A percentile compares a stretch with the other conserved stretches of the same genome.
Conservation (phyloP, 768 basidiomycete genomes). For the Collybiopsis luxurians region DNA sequence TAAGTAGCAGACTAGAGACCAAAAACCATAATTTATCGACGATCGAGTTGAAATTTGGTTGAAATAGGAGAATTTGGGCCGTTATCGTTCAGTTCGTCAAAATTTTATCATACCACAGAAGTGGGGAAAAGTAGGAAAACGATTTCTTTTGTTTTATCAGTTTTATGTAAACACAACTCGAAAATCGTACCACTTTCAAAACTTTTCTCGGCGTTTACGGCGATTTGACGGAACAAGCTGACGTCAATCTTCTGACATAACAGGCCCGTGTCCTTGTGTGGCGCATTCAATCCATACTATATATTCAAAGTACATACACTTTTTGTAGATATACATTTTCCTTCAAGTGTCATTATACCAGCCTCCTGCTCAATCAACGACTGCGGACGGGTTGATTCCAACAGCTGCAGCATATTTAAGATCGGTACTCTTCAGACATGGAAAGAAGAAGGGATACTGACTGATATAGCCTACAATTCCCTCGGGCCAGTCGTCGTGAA, state of each 20-base stretch:
- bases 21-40: too few relatives aligned
- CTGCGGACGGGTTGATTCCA: slow-evolving; percentile 23
- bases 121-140: background rate
- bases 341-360: too few relatives aligned
- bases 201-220: slow-evolving; percentile 6
- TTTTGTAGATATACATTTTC: too few relatives aligned
- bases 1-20: background rate
- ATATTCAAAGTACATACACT: too few relatives aligned
- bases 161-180: too few relatives aligned
- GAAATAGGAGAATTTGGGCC: background rate
- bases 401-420: slow-evolving; percentile 21
- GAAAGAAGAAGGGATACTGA: slow-evolving; percentile 11
- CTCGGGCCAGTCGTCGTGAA: slow-evolving; percentile 28
- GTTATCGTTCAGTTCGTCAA: background rate
- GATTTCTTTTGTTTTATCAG: too few relatives aligned
- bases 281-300: too few relatives aligned
- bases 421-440: background rate
- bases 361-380: slow-evolving; percentile 9
- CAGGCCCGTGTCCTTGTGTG: too few relatives aligned
- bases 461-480: slow-evolving; percentile 30
- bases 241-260: background rate
- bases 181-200: slow-evolving; percentile 24
- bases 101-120: background rate
- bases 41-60: too few relatives aligned
- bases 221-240: background rate